Evolutionary conservation across 164 flowering plant species (phyloP).

Genomic region (Pachysandra terminalis): DNA sequence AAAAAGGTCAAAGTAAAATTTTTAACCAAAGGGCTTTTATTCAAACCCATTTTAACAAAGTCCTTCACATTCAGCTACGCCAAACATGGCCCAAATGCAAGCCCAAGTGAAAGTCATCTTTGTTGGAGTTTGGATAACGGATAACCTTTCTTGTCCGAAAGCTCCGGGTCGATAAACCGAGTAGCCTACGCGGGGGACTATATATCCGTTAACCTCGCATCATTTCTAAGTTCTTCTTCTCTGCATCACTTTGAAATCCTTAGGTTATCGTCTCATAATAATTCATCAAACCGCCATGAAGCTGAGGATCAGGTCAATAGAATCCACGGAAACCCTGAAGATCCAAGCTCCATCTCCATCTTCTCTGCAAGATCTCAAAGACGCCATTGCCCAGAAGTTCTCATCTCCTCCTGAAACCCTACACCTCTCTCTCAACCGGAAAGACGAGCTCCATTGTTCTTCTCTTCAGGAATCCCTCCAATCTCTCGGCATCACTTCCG

Average conservation of each 20-base stretch:
- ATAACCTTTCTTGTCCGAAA: too few species aligned
- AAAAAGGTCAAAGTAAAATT: too few species aligned
- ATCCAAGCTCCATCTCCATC: constrained; percentile 38
- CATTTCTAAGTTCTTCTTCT: not conserved
- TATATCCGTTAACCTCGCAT: too few species aligned
- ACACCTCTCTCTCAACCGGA: constrained; percentile 56
- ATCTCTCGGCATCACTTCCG: constrained; percentile 54
- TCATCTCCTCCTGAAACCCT: constrained; percentile 16
- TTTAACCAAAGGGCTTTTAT: too few species aligned
- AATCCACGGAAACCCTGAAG: constrained; percentile 46
- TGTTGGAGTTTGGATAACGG: too few species aligned
- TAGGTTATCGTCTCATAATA: not conserved
- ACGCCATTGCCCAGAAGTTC: constrained; percentile 15
- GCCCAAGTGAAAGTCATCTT: too few species aligned
- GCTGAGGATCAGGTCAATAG: constrained; percentile 44
- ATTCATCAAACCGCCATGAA: constrained; percentile 36
- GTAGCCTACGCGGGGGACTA: too few species aligned
- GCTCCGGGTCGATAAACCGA: too few species aligned
- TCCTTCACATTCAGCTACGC: too few species aligned
- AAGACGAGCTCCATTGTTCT: constrained; percentile 43
- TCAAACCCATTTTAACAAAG: too few species aligned
- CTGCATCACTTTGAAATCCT: too few species aligned
- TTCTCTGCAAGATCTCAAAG: constrained; percentile 40
- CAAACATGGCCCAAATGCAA: too few species aligned
- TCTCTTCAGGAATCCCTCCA: constrained; percentile 40